Evolutionary conservation across 306 rosid species (phyloP).

Genomic region (Rosa rugosa): DNA sequence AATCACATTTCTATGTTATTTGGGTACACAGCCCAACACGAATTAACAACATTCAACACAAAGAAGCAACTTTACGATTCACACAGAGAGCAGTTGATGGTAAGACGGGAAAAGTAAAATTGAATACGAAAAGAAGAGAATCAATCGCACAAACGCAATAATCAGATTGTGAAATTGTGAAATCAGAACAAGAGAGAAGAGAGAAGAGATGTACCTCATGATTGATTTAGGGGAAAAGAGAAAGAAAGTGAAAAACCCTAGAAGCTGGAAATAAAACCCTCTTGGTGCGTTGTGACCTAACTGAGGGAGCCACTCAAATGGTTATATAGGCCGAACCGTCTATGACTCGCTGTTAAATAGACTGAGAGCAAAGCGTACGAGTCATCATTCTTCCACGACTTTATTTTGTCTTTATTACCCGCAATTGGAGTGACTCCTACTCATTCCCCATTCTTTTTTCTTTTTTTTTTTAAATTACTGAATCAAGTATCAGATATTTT

Average conservation of each 20-base stretch:
- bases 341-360: neutral
- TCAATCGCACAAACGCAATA: neutral
- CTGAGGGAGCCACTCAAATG: neutral
- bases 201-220: slow-evolving; percentile 14
- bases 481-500: too few relatives aligned
- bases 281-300: neutral
- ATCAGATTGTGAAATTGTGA: neutral
- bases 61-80: neutral
- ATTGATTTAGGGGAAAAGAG: neutral
- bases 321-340: neutral
- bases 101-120: neutral
- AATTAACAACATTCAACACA: neutral
- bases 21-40: neutral
- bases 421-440: neutral
- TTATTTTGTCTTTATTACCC: neutral
- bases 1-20: neutral
- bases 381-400: too few relatives aligned
- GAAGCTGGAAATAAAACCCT: neutral
- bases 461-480: neutral
- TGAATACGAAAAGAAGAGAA: neutral
- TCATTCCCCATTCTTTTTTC: neutral
- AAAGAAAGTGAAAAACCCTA: slow-evolving; percentile 18
- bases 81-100: neutral
- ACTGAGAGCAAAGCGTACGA: too few relatives aligned
- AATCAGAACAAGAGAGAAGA: neutral